Percentiles rank a stretch among this genome's conserved stretches.
phyloP scores from a whole-genome alignment of 805 yeast genomes.

The Priceomyces haplophilus region DNA sequence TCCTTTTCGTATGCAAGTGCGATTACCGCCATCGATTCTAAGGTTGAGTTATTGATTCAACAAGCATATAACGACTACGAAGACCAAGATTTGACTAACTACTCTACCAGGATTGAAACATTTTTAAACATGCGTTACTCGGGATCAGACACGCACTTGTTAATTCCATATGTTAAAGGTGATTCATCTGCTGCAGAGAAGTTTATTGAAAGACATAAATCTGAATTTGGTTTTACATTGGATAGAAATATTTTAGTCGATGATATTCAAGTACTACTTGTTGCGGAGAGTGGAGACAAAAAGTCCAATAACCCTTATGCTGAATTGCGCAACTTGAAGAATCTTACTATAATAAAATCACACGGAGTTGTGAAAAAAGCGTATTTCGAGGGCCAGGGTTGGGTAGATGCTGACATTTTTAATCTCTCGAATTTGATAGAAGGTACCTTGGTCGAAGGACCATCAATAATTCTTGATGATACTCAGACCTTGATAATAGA shows the following conservation, averaged over 20 bases:
- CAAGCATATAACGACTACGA: conserved; percentile 22
- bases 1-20: conserved; percentile 26
- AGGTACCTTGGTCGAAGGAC: conserved; percentile 20
- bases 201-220: conserved; percentile 28
- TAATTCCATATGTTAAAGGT: conserved; percentile 46
- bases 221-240: conserved; percentile 37
- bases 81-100: conserved; percentile 49
- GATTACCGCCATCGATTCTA: conserved; percentile 9
- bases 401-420: conserved; percentile 25
- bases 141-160: conserved; percentile 86
- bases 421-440: conserved; percentile 19
- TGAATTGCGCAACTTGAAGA: conserved; percentile 21
- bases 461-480: conserved; percentile 26
- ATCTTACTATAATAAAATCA: conserved; percentile 5
- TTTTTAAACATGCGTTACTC: conserved; percentile 76
- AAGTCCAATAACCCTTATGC: conserved; percentile 52
- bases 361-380: conserved; percentile 11
- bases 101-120: conserved; percentile 53
- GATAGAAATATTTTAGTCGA: conserved; percentile 36
- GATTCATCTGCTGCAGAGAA: conserved; percentile 20
- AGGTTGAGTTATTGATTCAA: conserved; percentile 11
- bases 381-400: conserved; percentile 30
- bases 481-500: conserved; percentile 33
- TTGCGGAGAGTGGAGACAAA: conserved; percentile 55
- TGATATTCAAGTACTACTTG: conserved; percentile 44